Evolutionary conservation across 2,329 filamentous ascomycete species (phyloP).

Genomic region (Daldinia eschscholtzii): DNA sequence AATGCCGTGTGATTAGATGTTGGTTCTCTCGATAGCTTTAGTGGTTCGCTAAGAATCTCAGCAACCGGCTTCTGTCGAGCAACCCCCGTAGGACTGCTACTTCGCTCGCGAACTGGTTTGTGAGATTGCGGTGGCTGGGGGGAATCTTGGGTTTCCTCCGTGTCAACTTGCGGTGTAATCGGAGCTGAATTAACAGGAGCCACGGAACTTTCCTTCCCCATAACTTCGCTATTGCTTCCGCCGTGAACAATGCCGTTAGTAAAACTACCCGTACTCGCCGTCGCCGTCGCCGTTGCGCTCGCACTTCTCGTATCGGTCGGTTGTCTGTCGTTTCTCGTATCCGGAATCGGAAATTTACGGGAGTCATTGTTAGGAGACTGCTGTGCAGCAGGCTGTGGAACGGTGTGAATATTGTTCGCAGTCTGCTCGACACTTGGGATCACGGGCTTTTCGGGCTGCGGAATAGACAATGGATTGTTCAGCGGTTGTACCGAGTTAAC

Average conservation of each 20-base stretch:
- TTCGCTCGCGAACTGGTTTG: slow-evolving; percentile 40
- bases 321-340: slow-evolving; percentile 10
- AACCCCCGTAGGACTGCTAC: slow-evolving; percentile 47
- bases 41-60: slow-evolving; percentile 50
- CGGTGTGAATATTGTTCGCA: not conserved
- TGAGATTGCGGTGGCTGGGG: slow-evolving; percentile 20
- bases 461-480: slow-evolving; percentile 11
- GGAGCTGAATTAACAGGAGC: slow-evolving; percentile 16
- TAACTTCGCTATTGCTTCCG: slow-evolving; percentile 6
- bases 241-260: slow-evolving; percentile 7
- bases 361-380: slow-evolving; percentile 15
- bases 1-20: slow-evolving; percentile 41
- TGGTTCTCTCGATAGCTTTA: slow-evolving; percentile 40
- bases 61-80: slow-evolving; percentile 52
- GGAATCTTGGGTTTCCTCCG: slow-evolving; percentile 4
- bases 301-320: slow-evolving; percentile 13
- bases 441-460: slow-evolving; percentile 8
- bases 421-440: not conserved
- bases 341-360: slow-evolving; percentile 2
- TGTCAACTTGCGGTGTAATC: slow-evolving; percentile 13
- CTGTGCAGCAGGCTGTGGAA: slow-evolving; percentile 8
- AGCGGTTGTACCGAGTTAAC: slow-evolving; percentile 10
- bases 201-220: slow-evolving; percentile 18
- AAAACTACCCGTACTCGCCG: not conserved
- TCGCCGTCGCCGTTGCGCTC: not conserved